Evolutionary conservation across 108 stramenopile genomes (phyloP).

Genomic region (Skeletonema marinoi): DNA sequence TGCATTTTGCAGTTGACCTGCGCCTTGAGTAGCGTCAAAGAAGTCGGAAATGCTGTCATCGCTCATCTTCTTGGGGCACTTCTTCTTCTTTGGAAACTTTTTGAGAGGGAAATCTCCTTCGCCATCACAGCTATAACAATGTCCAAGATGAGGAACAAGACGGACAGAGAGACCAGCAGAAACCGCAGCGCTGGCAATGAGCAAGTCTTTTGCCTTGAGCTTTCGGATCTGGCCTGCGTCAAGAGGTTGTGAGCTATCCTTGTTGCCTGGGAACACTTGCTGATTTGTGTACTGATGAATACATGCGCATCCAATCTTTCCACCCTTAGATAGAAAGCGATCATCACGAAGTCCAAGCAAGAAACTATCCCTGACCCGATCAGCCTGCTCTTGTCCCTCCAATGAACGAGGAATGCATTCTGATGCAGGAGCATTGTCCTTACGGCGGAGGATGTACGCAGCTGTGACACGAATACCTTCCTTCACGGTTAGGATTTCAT

Average conservation of each 20-base stretch:
- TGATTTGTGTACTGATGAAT: constrained; percentile 1
- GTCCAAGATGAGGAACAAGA: background rate
- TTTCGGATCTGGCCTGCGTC: background rate
- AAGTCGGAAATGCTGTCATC: background rate
- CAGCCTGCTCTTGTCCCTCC: background rate
- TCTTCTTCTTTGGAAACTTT: constrained; percentile 6
- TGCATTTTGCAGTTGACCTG: background rate
- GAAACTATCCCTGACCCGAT: background rate
- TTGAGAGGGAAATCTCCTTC: constrained; percentile 7
- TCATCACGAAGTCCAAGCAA: background rate
- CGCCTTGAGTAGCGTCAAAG: background rate
- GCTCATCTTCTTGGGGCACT: background rate
- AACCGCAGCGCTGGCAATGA: constrained; percentile 2
- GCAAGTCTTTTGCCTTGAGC: background rate
- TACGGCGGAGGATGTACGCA: constrained; percentile 2
- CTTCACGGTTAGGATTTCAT: background rate
- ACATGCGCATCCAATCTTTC: constrained; percentile 4
- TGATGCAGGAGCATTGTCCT: background rate
- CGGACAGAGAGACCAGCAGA: background rate
- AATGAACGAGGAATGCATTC: background rate
- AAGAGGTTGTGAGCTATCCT: no score
- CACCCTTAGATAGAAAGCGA: background rate
- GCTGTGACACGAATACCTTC: constrained; percentile 2
- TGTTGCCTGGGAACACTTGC: background rate
- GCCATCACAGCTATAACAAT: background rate